Evolutionary conservation across 331 rosid genomes (phyloP), one percentile per base, ranked within the genome.

Genomic region (Rhamnella rubrinervis): DNA sequence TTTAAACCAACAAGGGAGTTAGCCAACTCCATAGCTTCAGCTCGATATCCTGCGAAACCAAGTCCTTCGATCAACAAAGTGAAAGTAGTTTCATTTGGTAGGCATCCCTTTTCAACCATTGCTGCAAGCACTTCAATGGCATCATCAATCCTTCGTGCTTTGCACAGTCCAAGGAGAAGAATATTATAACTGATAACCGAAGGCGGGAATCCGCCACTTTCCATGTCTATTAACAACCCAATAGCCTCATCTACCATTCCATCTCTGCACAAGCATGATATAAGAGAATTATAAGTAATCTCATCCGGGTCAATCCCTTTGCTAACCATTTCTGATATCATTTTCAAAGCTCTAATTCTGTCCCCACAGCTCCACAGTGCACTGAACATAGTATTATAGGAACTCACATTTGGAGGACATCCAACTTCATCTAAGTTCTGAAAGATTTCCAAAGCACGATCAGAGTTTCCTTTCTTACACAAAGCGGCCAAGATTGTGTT

Each of bases 221-320:
- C 86, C 97, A 92, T 87, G 74, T 85, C 92, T 67, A 80, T 78
- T 67, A 89, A 74, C 86, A 92, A 73, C 59, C 83, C 95, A 19
- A 89, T 73, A 8, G 96, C 97, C 82, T 87, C 83, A 55, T 84
- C 75, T 64, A 90, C 93, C 92, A 90, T 66, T 51, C 96, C 89
- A 61, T 93, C 97, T 78, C 96, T 87, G 82, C 98, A 93, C 85
- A 93, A 84, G 58, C 87, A 81, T 3, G 93, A 88, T 67, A 93
- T 79, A 6, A 93, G 92, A 3, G 95, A 82, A 67, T 88, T 85
- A 50, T 93, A 93, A 0, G 97, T 93, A 61, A 90, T 84, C 69
- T 63, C 81, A 28, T 90, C 97, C 6, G 97, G 91, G 21, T 74
- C 85, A 50, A 88, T 79, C 28, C 83, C 82, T 12, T 83, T 87